Evolutionary conservation across 305 asterid species (phyloP), one percentile per base, ranked within the genome.

Genomic region (Solanum hybrid): DNA sequence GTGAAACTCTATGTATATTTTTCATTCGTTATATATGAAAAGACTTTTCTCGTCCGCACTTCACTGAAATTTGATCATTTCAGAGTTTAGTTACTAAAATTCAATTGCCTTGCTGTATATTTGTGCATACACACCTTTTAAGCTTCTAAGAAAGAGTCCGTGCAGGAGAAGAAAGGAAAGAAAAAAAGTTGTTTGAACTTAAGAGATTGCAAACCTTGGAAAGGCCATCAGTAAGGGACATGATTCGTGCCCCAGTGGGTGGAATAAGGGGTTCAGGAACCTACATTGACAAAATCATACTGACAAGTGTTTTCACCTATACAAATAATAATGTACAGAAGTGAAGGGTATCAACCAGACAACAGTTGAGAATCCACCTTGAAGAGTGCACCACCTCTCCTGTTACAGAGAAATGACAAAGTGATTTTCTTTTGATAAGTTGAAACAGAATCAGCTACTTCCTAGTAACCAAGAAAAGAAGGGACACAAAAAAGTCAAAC

Each of bases 201-300:
- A 90, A 85, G 72, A 85, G 32, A 60, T 56, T 22, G 24, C 88
- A 88, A 90, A 97, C 99, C 99, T 97, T 97, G 90, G 98, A 96
- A 91, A 96, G 94, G 91, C 99, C 99, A 94, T 97, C 99, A 85
- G 98, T 96, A 90, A 97, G 99, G 88, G 99, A 97, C 99, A 97
- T 97, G 88, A 97, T 97, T 88, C 99, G 99, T 89, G 99, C 99
- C 93, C 99, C 99, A 90, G 97, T 91, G 88, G 99, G 97, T 91
- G 99, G 98, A 93, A 97, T 97, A 79, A 96, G 95, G 91, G 99
- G 96, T 92, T 97, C 98, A 89, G 98, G 99, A 88, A 96, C 98
- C 99, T 96, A 91, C 90, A 92, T 88, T 80, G 79, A 90, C 77
- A 89, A 86, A 89, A 89, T 42, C 79, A 92, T 38, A 87, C 85